These are phyloP conservation scores for Vigna angularis DNA, from an alignment of 306 rosid genomes.

Conservation along the genomic window DNA sequence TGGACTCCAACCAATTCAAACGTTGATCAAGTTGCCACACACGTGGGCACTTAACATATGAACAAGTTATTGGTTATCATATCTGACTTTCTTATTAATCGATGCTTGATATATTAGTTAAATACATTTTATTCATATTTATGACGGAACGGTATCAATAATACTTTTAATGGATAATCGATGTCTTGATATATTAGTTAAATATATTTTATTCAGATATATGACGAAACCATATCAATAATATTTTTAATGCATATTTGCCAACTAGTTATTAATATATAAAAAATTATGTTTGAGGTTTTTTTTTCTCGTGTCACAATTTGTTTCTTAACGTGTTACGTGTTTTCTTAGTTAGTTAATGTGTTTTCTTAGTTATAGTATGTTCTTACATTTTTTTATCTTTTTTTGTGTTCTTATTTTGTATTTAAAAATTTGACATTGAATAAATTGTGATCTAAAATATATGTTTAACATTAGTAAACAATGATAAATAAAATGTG, in stretches of 20 bases:
- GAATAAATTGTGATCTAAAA: no score
- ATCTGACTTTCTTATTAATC: background rate
- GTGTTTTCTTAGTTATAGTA: no score
- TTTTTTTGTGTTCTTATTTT: no score
- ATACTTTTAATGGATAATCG: background rate
- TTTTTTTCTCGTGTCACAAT: no score
- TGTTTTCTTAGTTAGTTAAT: no score
- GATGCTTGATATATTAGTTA: background rate
- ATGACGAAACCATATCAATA: background rate
- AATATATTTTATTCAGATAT: background rate
- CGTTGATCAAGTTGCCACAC: conserved; percentile 46
- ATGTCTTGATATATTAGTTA: background rate
- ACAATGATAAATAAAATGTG: no score
- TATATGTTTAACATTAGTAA: no score
- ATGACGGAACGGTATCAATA: background rate
- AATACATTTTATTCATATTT: background rate
- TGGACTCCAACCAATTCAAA: conserved; percentile 36
- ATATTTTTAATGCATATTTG: background rate
- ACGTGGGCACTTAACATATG: conserved; percentile 54
- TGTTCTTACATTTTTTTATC: no score
- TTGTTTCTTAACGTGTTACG: no score
- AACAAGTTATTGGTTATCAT: conserved; percentile 29
- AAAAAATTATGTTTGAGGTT: no score
- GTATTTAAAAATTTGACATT: no score
- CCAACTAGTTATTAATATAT: background rate